phyloP scores from a whole-genome alignment of 2,329 filamentous ascomycete genomes.

The Verticillium isaacii region DNA sequence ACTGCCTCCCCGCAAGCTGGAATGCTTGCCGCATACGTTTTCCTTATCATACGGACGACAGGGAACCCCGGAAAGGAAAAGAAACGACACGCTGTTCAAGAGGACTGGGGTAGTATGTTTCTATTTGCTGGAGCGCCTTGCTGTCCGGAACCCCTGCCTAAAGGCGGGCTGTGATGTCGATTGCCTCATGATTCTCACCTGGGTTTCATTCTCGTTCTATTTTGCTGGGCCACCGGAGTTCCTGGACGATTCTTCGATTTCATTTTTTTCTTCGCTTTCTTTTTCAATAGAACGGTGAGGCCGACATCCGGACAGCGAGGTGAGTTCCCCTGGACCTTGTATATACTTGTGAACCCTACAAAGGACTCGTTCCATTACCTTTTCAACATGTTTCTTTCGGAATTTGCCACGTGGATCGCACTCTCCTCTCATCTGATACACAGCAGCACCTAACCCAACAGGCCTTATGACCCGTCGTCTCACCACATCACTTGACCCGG shows the following conservation, averaged over 20 bases:
- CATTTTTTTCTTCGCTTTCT: constrained; percentile 2
- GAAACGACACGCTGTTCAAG: constrained; percentile 4
- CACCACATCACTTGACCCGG: neutral
- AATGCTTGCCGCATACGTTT: constrained; percentile 8
- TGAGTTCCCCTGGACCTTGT: constrained; percentile 11
- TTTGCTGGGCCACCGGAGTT: constrained; percentile 12
- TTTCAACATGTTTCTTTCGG: neutral
- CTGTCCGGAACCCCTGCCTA: constrained; percentile 10
- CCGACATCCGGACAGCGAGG: constrained; percentile 14
- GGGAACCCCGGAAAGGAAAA: constrained; percentile 11
- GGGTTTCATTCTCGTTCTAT: constrained; percentile 8
- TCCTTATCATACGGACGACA: constrained; percentile 2
- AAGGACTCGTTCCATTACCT: constrained; percentile 2
- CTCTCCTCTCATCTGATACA: neutral
- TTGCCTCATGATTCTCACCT: constrained; percentile 8
- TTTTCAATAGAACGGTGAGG: constrained; percentile 10
- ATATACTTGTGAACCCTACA: constrained; percentile 5
- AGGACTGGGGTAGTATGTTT: constrained; percentile 3
- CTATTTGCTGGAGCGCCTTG: constrained; percentile 10
- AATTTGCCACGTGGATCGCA: neutral
- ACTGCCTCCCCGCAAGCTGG: constrained; percentile 4
- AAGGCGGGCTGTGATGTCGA: constrained; percentile 10
- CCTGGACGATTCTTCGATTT: constrained; percentile 8
- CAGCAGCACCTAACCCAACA: neutral
- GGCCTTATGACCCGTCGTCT: neutral